These are phyloP conservation scores for Saccharomyces hybrid DNA, from an alignment of 1,139 yeast species.

Conservation along the genomic window DNA sequence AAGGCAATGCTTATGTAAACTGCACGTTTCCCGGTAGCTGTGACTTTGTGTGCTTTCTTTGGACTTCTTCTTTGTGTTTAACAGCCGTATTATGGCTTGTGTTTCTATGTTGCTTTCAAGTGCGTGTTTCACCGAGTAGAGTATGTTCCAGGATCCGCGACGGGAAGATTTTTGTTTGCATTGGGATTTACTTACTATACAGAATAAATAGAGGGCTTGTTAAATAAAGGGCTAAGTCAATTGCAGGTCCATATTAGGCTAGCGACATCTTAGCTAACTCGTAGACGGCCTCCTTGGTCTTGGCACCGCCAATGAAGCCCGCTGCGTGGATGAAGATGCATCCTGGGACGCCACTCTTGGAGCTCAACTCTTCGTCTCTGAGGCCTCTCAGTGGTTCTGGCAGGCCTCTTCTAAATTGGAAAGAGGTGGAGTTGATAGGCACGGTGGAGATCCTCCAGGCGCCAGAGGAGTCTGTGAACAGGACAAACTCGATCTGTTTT, in stretches of 20 bases:
- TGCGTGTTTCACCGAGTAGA: neutral
- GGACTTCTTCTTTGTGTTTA: neutral
- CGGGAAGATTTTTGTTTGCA: neutral
- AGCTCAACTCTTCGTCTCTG: slow-evolving; percentile 73
- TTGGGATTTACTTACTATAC: neutral
- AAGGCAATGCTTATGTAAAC: neutral
- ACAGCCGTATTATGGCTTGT: neutral
- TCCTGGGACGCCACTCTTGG: slow-evolving; percentile 68
- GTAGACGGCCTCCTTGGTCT: slow-evolving; percentile 69
- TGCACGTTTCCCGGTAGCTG: neutral
- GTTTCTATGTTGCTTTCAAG: neutral
- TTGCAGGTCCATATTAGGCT: neutral
- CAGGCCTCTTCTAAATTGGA: slow-evolving; percentile 76
- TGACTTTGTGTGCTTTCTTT: neutral
- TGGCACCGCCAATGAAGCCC: slow-evolving; percentile 95
- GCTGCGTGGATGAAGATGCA: slow-evolving; percentile 93
- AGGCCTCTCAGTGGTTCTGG: slow-evolving; percentile 93
- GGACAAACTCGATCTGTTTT: slow-evolving; percentile 55
- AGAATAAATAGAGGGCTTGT: neutral
- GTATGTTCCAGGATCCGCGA: neutral
- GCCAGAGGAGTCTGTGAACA: slow-evolving; percentile 64
- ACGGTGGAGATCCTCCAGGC: slow-evolving; percentile 92
- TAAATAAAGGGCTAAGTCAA: neutral
- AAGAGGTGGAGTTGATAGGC: slow-evolving; percentile 62
- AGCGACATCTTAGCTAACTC: slow-evolving; percentile 56